A percentile compares a stretch with the other conserved stretches of the same genome.
These are phyloP conservation scores for Coemansia sp. DNA, from an alignment of 192 early-diverging fungal genomes.

Conservation along the genomic window DNA sequence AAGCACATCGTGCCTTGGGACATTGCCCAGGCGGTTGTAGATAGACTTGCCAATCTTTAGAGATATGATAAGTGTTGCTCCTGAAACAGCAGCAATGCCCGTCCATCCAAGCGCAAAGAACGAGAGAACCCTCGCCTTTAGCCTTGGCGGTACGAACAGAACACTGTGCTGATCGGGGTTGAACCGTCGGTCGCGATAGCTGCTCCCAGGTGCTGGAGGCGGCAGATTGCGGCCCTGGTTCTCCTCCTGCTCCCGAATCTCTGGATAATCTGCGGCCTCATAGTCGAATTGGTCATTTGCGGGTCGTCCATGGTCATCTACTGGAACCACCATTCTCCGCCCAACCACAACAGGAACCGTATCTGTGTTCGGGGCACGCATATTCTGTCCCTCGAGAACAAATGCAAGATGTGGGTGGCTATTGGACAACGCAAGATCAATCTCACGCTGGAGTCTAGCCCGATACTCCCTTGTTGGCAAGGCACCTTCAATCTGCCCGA, in stretches of 20 bases:
- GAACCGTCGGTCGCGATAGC: slow-evolving; percentile 59
- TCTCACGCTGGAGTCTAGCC: slow-evolving; percentile 24
- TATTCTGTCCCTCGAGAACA: slow-evolving; percentile 62
- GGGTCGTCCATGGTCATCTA: slow-evolving; percentile 60
- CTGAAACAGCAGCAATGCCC: slow-evolving; percentile 40
- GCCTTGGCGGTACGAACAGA: slow-evolving; percentile 75
- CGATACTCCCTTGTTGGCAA: slow-evolving; percentile 31
- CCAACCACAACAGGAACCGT: slow-evolving; percentile 78
- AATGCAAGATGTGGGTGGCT: slow-evolving; percentile 57
- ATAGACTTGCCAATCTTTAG: slow-evolving; percentile 54
- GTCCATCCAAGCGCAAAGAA: slow-evolving; percentile 38
- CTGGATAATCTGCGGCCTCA: slow-evolving; percentile 60
- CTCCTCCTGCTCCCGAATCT: slow-evolving; percentile 22
- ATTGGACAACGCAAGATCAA: slow-evolving; percentile 50
- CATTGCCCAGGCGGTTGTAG: slow-evolving; percentile 19
- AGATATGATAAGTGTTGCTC: slow-evolving; percentile 54
- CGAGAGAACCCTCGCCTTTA: slow-evolving; percentile 17
- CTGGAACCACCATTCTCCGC: slow-evolving; percentile 78
- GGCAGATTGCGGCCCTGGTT: slow-evolving; percentile 32
- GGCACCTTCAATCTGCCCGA: slow-evolving; percentile 8
- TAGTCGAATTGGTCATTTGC: slow-evolving; percentile 60
- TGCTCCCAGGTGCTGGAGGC: slow-evolving; percentile 33
- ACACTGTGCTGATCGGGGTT: slow-evolving; percentile 63
- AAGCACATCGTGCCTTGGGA: slow-evolving; percentile 76
- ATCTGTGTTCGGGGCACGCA: slow-evolving; percentile 86